These are phyloP conservation scores for Viola odorata DNA, from an alignment of 345 rosid species.

Conservation along the genomic window DNA sequence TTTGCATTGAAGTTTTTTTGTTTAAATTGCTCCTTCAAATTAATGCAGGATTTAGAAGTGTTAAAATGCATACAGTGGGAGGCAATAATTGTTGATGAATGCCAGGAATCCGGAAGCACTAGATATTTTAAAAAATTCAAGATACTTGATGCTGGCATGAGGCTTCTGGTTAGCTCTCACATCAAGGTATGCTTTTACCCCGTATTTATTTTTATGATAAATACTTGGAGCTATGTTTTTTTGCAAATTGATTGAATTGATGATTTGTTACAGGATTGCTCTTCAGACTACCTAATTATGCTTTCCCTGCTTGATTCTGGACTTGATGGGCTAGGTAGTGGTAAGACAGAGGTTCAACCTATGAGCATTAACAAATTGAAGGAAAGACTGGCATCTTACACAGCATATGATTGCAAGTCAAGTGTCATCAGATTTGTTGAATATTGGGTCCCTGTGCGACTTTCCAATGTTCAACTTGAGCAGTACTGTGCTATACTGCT, in stretches of 20 bases:
- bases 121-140: conserved; percentile 4
- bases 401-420: conserved; percentile 9
- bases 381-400: conserved; percentile 6
- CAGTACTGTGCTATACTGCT: conserved; percentile 8
- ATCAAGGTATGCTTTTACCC: neutral
- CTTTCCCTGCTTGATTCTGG: conserved; percentile 4
- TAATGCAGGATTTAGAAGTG: conserved; percentile 8
- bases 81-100: conserved; percentile 4
- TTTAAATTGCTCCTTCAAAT: neutral
- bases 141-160: neutral
- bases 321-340: neutral
- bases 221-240: neutral
- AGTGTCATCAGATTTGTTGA: neutral
- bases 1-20: neutral
- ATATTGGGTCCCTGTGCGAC: conserved; percentile 11
- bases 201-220: neutral
- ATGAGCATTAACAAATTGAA: neutral
- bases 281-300: neutral
- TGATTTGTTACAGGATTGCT: neutral
- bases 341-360: neutral
- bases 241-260: neutral
- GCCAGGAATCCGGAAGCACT: neutral
- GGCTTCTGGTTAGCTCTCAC: conserved; percentile 6
- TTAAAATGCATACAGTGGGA: conserved; percentile 6
- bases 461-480: conserved; percentile 10